phyloP scores from a whole-genome alignment of 257 asterid species.

The Petunia axillaris region DNA sequence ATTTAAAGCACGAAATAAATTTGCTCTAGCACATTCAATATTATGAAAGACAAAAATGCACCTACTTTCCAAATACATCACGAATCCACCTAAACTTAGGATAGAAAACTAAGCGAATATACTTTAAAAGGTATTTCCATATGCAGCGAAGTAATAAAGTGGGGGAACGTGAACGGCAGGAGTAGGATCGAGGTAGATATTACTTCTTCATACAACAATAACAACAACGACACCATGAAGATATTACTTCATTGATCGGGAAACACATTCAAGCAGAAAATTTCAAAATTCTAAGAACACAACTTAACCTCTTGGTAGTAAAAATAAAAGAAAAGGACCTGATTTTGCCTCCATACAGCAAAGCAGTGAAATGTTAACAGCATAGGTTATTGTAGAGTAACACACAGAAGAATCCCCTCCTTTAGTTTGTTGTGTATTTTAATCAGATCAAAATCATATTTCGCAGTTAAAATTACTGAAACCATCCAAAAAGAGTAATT shows the following conservation, averaged over 20 bases:
- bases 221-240: background rate
- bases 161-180: background rate
- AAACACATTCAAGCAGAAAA: background rate
- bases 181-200: slow-evolving; percentile 12
- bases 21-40: slow-evolving; percentile 9
- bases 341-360: slow-evolving; percentile 8
- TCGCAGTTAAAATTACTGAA: background rate
- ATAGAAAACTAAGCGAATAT: background rate
- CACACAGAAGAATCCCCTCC: background rate
- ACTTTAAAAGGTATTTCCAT: background rate
- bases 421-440: background rate
- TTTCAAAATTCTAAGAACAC: slow-evolving; percentile 12
- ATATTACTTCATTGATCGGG: background rate
- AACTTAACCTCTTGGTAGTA: slow-evolving; percentile 13
- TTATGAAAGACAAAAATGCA: slow-evolving; percentile 18
- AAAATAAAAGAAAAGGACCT: slow-evolving; percentile 10
- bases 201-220: background rate
- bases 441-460: slow-evolving; percentile 3
- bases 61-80: background rate
- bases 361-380: background rate
- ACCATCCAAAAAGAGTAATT: slow-evolving; percentile 2
- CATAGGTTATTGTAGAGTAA: background rate
- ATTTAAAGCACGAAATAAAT: slow-evolving; percentile 17
- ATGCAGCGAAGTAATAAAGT: slow-evolving; percentile 15
- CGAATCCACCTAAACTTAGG: slow-evolving; percentile 6